Evolutionary conservation across 306 rosid genomes (phyloP), one percentile per base, ranked within the genome.

Genomic region (Vachellia collinsii): DNA sequence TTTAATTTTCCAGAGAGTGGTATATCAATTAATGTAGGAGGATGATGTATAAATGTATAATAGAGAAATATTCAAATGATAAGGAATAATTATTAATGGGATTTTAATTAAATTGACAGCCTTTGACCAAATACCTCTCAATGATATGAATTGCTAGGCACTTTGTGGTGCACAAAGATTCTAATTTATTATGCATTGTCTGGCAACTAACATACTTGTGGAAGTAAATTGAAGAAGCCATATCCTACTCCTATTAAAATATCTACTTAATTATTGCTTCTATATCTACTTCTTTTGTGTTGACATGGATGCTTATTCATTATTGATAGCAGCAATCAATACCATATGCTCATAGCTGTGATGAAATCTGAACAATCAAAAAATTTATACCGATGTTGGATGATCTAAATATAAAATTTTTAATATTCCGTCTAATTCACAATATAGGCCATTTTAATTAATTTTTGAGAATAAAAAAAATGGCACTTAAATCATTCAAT

Each of bases 111-210:
- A 63, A 5, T 23, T 64, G 65, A 39, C 72, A 36, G 39, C 44
- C 51, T 76, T 81, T 80, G 88, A 85, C 81, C 51, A 43, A 34
- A 74, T 43, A 37, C n/a, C 19, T 59, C 29, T 59, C 29, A 36
- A 37, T 54, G 63, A 36, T 42, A 50, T 63, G 77, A 70, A 68
- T 46, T 77, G 73, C 80, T 38, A 34, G 53, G 41, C 79, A 80
- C 46, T 20, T 80, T 58, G 79, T 82, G 79, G 84, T 69, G 86
- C 72, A 76, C 70, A 74, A 13, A 77, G 62, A 71, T 81, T 85
- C 77, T 76, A 47, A 83, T 77, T 79, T 74, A 75, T 80, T 63
- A 11, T 71, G 77, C 80, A 10, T 1, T 23, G 65, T 59, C 58
- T 79, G 81, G 77, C 54, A 48, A 54, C 86, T 72, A 71, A 46